A percentile compares a stretch with the other conserved stretches of the same genome.
phyloP scores from a whole-genome alignment of 352 stramenopile species.

The Globisporangium rhizosaccharum region DNA sequence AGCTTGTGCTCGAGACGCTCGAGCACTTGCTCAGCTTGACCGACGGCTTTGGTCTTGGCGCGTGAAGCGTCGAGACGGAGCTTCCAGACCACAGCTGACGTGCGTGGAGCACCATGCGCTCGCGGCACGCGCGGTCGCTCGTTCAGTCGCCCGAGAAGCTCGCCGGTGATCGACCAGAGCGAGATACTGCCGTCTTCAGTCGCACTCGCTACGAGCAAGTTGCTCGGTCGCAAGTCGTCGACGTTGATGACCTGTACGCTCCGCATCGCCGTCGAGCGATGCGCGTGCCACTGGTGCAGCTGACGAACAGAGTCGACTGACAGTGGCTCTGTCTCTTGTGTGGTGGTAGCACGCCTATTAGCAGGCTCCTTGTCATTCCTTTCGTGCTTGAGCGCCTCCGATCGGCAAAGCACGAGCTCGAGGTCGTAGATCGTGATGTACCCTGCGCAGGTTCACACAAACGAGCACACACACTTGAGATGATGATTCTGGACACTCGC shows the following conservation, averaged over 20 bases:
- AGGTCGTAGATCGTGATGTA: slow-evolving; percentile 31
- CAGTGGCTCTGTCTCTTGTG: too few relatives aligned
- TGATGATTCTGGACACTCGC: neutral
- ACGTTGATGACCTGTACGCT: slow-evolving; percentile 11
- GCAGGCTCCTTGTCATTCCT: neutral
- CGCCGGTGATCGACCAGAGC: slow-evolving; percentile 29
- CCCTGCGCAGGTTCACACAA: slow-evolving; percentile 12
- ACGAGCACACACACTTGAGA: neutral
- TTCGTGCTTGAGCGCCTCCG: neutral
- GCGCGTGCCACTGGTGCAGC: slow-evolving; percentile 23
- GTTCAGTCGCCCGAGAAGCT: slow-evolving; percentile 23
- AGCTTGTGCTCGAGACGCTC: slow-evolving; percentile 12
- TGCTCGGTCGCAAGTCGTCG: slow-evolving; percentile 1
- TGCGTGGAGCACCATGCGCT: neutral
- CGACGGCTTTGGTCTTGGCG: neutral
- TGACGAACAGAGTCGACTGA: slow-evolving; percentile 9
- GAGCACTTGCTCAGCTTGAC: slow-evolving; percentile 4
- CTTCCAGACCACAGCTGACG: slow-evolving; percentile 3
- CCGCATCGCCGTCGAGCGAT: slow-evolving; percentile 18
- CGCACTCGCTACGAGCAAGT: slow-evolving; percentile 19
- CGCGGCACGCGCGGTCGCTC: slow-evolving; percentile 1
- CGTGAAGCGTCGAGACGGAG: neutral
- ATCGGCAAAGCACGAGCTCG: slow-evolving; percentile 1
- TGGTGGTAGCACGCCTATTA: neutral
- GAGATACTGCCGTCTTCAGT: slow-evolving; percentile 25